phyloP scores from a whole-genome alignment of 1,139 yeast genomes.

The Taphrina populina region DNA sequence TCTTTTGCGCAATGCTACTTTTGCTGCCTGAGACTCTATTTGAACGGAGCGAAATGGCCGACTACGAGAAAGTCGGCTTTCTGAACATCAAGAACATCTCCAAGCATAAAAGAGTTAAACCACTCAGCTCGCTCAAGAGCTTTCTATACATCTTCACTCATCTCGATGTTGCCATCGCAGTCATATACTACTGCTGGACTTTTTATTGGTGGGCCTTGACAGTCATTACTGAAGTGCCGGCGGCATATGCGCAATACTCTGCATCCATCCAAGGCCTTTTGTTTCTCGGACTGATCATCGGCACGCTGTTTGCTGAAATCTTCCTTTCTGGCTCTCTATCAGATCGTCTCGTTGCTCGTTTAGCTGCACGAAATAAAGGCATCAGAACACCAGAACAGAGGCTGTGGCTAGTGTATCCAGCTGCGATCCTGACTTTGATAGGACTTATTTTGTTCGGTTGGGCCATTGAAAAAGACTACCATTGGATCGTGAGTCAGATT shows the following conservation, averaged over 20 bases:
- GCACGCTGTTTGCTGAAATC: slow-evolving; percentile 32
- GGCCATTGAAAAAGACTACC: slow-evolving; percentile 33
- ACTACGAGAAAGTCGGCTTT: slow-evolving; percentile 19
- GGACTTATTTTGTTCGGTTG: slow-evolving; percentile 34
- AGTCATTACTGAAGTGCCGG: slow-evolving; percentile 35
- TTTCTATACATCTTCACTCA: slow-evolving; percentile 14
- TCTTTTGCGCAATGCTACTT: slow-evolving; percentile 14
- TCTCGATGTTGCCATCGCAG: slow-evolving; percentile 29
- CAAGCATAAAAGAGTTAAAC: slow-evolving; percentile 5
- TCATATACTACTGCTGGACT: slow-evolving; percentile 29
- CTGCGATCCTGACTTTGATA: slow-evolving; percentile 28
- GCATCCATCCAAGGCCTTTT: slow-evolving; percentile 33
- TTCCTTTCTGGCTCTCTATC: slow-evolving; percentile 32
- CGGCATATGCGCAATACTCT: slow-evolving; percentile 31
- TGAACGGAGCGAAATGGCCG: slow-evolving; percentile 8
- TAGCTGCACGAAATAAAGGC: slow-evolving; percentile 21
- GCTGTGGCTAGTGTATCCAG: slow-evolving; percentile 34
- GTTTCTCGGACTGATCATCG: slow-evolving; percentile 34
- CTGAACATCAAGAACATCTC: slow-evolving; percentile 11
- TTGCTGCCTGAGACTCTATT: slow-evolving; percentile 33
- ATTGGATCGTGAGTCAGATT: slow-evolving; percentile 35
- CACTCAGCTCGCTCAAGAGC: slow-evolving; percentile 19
- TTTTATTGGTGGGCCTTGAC: slow-evolving; percentile 35
- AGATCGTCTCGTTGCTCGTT: slow-evolving; percentile 31
- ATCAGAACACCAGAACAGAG: slow-evolving; percentile 34